Conservation (phyloP, 2,329 filamentous ascomycete species). For the Canariomyces notabilis region DNA sequence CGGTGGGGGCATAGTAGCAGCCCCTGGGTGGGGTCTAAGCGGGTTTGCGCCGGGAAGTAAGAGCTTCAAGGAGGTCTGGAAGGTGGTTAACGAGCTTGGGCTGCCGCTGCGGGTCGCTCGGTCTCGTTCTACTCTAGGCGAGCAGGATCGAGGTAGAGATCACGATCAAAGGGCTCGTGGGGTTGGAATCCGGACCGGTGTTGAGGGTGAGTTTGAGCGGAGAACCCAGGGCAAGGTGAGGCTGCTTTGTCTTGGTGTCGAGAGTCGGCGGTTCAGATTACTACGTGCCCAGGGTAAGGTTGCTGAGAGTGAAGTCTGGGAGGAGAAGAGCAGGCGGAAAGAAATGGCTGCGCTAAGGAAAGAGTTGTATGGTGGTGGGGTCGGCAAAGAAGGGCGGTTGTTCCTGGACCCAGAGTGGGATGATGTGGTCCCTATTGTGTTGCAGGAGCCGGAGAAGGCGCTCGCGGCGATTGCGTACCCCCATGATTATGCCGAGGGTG, state of each 20-base stretch:
- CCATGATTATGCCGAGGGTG: conserved; percentile 78
- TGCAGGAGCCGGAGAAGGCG: conserved; percentile 76
- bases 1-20: neutral
- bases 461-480: conserved; percentile 91
- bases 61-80: conserved; percentile 54
- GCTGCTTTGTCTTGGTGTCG: conserved; percentile 39
- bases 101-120: conserved; percentile 43
- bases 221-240: conserved; percentile 38
- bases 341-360: conserved; percentile 48
- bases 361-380: conserved; percentile 49
- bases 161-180: conserved; percentile 35
- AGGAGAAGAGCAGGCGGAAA: conserved; percentile 43
- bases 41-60: conserved; percentile 37
- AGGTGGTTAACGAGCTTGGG: conserved; percentile 47
- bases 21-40: conserved; percentile 13
- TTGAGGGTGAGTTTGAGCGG: conserved; percentile 44
- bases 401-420: conserved; percentile 72
- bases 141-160: conserved; percentile 37
- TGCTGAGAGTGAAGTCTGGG: conserved; percentile 37
- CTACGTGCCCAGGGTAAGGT: conserved; percentile 33
- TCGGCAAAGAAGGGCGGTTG: conserved; percentile 45
- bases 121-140: conserved; percentile 6
- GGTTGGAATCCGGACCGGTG: too few relatives aligned
- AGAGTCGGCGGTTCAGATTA: conserved; percentile 41
- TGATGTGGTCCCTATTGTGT: conserved; percentile 75